Evolutionary conservation across 371 early-diverging fungal genomes (phyloP).

Genomic region (Sanchytrium tribonematis): DNA sequence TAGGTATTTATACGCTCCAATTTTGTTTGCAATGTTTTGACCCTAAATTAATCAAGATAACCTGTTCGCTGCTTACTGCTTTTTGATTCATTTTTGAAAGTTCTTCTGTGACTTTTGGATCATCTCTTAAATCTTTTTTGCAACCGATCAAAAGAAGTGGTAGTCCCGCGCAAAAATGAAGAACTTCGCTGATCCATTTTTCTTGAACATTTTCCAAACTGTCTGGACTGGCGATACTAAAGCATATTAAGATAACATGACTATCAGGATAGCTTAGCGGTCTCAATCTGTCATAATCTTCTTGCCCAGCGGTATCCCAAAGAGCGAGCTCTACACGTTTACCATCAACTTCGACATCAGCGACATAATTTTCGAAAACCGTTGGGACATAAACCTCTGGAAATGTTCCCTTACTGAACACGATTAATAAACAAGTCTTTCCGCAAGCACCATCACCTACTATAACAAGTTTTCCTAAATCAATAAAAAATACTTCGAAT

Average conservation of each 20-base stretch:
- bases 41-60: conserved; percentile 25
- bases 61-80: conserved; percentile 52
- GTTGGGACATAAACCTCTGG: conserved; percentile 75
- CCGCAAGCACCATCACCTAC: conserved; percentile 94
- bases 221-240: conserved; percentile 68
- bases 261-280: conserved; percentile 90
- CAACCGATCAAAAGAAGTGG: conserved; percentile 66
- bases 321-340: conserved; percentile 70
- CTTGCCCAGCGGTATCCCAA: conserved; percentile 96
- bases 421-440: conserved; percentile 84
- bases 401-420: conserved; percentile 69
- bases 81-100: conserved; percentile 41
- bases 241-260: conserved; percentile 84
- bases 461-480: conserved; percentile 55
- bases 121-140: conserved; percentile 70
- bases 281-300: conserved; percentile 78
- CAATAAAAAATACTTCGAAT: background rate
- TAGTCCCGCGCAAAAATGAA: conserved; percentile 55
- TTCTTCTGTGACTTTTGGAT: conserved; percentile 41
- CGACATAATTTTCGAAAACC: conserved; percentile 85
- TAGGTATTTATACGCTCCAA: conserved; percentile 63
- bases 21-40: conserved; percentile 35
- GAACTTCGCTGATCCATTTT: conserved; percentile 75
- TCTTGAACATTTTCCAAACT: conserved; percentile 62
- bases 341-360: conserved; percentile 71